Percentiles rank a stretch among this genome's conserved stretches.
Conservation (phyloP, 2,329 filamentous ascomycete species). For the Salinomyces thailandicus region DNA sequence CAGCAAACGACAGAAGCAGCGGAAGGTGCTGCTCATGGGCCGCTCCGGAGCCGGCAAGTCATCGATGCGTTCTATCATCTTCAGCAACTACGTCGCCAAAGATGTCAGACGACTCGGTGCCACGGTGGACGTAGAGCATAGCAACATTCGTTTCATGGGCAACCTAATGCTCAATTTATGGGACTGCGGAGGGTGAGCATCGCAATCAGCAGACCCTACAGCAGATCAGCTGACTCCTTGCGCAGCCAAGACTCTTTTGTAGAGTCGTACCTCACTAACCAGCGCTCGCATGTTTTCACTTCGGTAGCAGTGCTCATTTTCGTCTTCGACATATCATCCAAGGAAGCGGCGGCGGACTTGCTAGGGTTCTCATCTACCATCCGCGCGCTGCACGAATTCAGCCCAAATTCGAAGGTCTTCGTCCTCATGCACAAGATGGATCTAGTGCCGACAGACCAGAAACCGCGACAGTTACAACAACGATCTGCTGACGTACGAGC, state of each 20-base stretch:
- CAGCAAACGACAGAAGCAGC: conserved; percentile 42
- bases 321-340: conserved; percentile 96
- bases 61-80: conserved; percentile 97
- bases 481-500: conserved; percentile 65
- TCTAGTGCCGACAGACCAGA: conserved; percentile 65
- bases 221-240: conserved; percentile 4
- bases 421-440: conserved; percentile 99
- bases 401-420: conserved; percentile 72
- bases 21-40: conserved; percentile 54
- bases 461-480: conserved; percentile 75
- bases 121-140: conserved; percentile 96
- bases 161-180: conserved; percentile 95
- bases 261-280: conserved; percentile 93
- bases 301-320: conserved; percentile 97
- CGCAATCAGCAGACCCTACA: not conserved
- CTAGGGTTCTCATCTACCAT: conserved; percentile 89
- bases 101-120: conserved; percentile 87
- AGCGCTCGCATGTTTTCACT: conserved; percentile 91
- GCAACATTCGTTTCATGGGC: conserved; percentile 96
- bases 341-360: conserved; percentile 86
- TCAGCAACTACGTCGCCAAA: conserved; percentile 96
- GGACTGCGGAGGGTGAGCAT: conserved; percentile 79
- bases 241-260: conserved; percentile 90
- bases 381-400: conserved; percentile 77
- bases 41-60: conserved; percentile 97